These are phyloP conservation scores for Trichophyton equinum DNA, from an alignment of 2,329 filamentous ascomycete genomes.

Conservation along the genomic window DNA sequence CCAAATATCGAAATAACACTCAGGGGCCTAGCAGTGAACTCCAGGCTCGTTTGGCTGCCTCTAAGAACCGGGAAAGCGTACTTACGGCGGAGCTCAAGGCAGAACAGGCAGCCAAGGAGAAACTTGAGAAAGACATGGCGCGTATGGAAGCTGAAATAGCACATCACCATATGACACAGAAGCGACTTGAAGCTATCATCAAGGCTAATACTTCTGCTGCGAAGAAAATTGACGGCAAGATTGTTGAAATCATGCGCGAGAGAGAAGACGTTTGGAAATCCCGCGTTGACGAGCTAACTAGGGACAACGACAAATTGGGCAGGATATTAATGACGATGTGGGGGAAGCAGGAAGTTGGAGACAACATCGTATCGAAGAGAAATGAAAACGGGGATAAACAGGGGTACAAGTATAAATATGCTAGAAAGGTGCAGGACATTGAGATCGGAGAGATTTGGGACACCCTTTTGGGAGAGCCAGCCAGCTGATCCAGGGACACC, in stretches of 20 bases:
- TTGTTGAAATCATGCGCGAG: slow-evolving; percentile 30
- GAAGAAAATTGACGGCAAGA: slow-evolving; percentile 27
- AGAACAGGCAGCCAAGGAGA: slow-evolving; percentile 17
- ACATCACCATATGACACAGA: slow-evolving; percentile 2
- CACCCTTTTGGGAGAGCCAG: neutral
- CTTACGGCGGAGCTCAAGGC: slow-evolving; percentile 23
- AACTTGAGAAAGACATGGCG: slow-evolving; percentile 13
- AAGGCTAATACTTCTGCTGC: slow-evolving; percentile 31
- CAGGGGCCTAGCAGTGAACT: slow-evolving; percentile 27
- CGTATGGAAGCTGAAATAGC: slow-evolving; percentile 19
- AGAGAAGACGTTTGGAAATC: slow-evolving; percentile 34
- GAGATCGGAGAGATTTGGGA: slow-evolving; percentile 1
- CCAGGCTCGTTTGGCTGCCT: slow-evolving; percentile 22
- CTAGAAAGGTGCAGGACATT: slow-evolving; percentile 8
- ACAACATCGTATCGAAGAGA: slow-evolving; percentile 3
- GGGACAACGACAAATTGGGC: slow-evolving; percentile 30
- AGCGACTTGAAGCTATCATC: slow-evolving; percentile 23
- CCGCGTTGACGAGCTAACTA: slow-evolving; percentile 29
- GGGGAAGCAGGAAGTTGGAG: slow-evolving; percentile 31
- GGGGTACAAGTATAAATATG: slow-evolving; percentile 31
- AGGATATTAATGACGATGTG: slow-evolving; percentile 29
- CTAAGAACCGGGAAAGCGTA: slow-evolving; percentile 25
- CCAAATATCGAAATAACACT: slow-evolving; percentile 27
- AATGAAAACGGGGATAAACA: slow-evolving; percentile 12
- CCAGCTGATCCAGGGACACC: neutral